Base-by-base conservation (phyloP, 805 yeast genomes). In the Starmerella ratchasimensis region DNA sequence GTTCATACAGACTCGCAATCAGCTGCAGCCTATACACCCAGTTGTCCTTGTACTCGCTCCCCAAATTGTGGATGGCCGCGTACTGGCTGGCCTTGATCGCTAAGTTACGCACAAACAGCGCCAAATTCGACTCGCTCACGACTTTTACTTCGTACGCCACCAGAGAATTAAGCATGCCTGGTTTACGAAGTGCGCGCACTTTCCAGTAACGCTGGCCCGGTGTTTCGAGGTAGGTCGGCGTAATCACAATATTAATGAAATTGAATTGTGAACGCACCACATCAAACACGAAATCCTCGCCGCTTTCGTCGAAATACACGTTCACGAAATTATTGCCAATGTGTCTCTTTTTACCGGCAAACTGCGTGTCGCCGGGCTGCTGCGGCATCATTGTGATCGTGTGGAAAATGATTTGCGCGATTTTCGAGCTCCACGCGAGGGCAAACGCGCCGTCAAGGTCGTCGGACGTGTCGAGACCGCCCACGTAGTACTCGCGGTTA, bases 261-360 rank as follows among this genome's bases (percentile, higher is more conserved):
- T 78, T 82, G 65, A 83, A 83, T 58, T 83, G 94, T 10, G 83
- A 71, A 54, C 70, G 68, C 44, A 82, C 71, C 30, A 72, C 57
- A 49, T 78, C 78, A 61, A 80, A 78, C 43, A 76, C 72, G 58
- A 80, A 80, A 3, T 73, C 70, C 4, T 58, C 56, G 0, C 74
- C 73, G 2, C 83, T 72, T 49, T 83, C 94, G 51, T 83, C 81
- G 61, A 75, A 84, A 54, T 69, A 83, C 18, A 83, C 72, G 51
- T 77, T 80, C 39, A 83, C 90, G 55, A 73, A 76, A 53, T 82
- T 71, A 59, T 83, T 83, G 6, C 95, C 95, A 45, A 83, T 78
- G 54, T 83, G 95, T 38, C 84, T 61, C 57, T 83, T 83, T 58
- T 82, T 83, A 54, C 67, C 53, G 13, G 74, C 67, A 21, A 57